Evolutionary conservation across 2,329 filamentous ascomycete genomes (phyloP), one percentile per base, ranked within the genome.

Genomic region (Zelopaecilomyces penicillatus): DNA sequence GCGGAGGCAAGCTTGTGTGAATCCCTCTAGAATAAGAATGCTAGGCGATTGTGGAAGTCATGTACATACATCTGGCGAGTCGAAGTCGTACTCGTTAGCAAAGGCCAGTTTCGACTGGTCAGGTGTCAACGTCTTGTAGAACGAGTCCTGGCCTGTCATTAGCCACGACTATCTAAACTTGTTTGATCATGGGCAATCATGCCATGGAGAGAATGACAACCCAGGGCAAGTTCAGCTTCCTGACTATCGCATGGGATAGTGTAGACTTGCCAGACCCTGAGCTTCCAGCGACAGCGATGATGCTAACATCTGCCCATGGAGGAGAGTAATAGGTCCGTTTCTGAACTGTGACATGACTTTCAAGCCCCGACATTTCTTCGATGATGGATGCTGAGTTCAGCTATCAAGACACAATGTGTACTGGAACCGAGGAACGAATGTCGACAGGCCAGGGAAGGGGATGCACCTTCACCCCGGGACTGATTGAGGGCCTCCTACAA

Each of bases 181-280:
- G 32, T 31, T 43, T 45, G 38, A 47, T 49, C 39, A 40, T 12
- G 43, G 31, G 44, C 31, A 33, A 31, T 60, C 70, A 60, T 75
- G 91, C 88, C 84, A 98, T 97, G 36, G 90, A 95, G 56, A 98
- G 68, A 65, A 98, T 96, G 41, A 96, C 90, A 50, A 98, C 93
- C 91, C 93, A 98, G 45, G 93, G 93, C 52, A 98, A 70, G 66
- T 93, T 95, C 56, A 98, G 71, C 57, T 86, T 83, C 57, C 79
- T 83, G 52, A 97, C 87, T 55, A 98, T 95, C 52, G 91, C 88
- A 62, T 94, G 79, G 30, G 93, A 90, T 43, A 98, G 71, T 5
- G 90, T 96, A 5, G 91, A 96, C 73, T 98, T 98, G 46, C 91
- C 67, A 28, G 91, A 97, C 36, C 93, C 93, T 29, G 91, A 97